These are phyloP conservation scores for Xanthoconium separans DNA, from an alignment of 1,284 basidiomycete genomes.

Conservation along the genomic window DNA sequence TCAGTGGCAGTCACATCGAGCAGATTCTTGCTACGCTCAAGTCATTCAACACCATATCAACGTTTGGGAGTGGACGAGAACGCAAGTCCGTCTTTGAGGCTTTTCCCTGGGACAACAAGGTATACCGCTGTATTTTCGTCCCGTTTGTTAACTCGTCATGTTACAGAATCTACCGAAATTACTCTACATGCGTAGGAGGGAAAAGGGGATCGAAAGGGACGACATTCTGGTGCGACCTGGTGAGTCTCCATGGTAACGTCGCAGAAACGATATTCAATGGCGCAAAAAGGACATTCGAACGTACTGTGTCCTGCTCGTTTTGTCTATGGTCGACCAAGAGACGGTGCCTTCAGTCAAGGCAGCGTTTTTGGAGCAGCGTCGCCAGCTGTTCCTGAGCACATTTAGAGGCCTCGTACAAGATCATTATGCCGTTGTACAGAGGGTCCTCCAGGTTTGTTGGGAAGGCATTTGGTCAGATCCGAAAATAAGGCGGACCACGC, in stretches of 20 bases:
- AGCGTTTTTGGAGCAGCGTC: constrained; percentile 65
- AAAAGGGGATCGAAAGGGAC: constrained; percentile 38
- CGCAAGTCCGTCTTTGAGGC: constrained; percentile 57
- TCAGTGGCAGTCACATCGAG: constrained; percentile 60
- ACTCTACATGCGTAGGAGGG: constrained; percentile 65
- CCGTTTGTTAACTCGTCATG: not conserved
- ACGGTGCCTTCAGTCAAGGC: constrained; percentile 53
- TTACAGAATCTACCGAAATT: constrained; percentile 63
- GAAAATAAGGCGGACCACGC: constrained; percentile 66
- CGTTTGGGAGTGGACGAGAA: constrained; percentile 64
- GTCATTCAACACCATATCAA: constrained; percentile 57
- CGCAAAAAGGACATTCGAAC: constrained; percentile 66
- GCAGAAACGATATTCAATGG: not conserved
- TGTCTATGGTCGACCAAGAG: constrained; percentile 60
- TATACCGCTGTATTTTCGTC: constrained; percentile 21
- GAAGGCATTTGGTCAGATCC: constrained; percentile 67
- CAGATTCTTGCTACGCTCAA: constrained; percentile 63
- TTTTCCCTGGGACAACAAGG: constrained; percentile 78
- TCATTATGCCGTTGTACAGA: constrained; percentile 52
- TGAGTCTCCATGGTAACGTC: constrained; percentile 24
- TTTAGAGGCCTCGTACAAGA: constrained; percentile 71
- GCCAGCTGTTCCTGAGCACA: constrained; percentile 57
- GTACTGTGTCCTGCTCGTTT: constrained; percentile 62
- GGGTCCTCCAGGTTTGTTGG: constrained; percentile 55
- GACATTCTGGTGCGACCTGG: constrained; percentile 58